Conservation (phyloP, 306 rosid species). For the Myrica gale region DNA sequence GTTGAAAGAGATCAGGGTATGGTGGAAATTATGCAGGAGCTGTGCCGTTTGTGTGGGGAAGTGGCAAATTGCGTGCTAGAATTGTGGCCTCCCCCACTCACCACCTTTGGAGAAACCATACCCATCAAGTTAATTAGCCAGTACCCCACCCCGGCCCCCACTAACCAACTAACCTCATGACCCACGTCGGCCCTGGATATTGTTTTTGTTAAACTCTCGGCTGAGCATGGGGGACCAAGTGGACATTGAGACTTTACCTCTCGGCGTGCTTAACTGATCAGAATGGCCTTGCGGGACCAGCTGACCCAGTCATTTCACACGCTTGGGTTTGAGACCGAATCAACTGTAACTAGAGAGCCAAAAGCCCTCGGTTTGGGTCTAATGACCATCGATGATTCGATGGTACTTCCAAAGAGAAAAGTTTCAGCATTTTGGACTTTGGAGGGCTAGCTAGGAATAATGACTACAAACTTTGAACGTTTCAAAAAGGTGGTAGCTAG, state of each 20-base stretch:
- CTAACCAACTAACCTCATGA: slow-evolving; percentile 2
- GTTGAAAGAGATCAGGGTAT: not conserved
- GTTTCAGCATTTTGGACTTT: no score
- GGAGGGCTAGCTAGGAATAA: no score
- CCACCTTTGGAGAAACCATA: not conserved
- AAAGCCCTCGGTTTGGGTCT: not conserved
- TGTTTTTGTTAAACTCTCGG: not conserved
- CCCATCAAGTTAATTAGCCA: not conserved
- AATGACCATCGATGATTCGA: not conserved
- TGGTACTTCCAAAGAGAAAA: no score
- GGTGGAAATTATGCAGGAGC: not conserved
- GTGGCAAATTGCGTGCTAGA: slow-evolving; percentile 25
- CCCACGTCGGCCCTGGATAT: not conserved
- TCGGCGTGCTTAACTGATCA: slow-evolving; percentile 20
- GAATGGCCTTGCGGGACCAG: slow-evolving; percentile 1
- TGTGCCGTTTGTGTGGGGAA: slow-evolving; percentile 8
- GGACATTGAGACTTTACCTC: slow-evolving; percentile 3
- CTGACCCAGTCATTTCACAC: slow-evolving; percentile 25
- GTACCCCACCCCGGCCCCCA: slow-evolving; percentile 2
- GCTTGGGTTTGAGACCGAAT: not conserved
- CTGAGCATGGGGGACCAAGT: slow-evolving; percentile 1
- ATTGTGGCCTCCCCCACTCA: slow-evolving; percentile 21
- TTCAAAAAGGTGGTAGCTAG: no score
- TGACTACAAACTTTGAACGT: no score
- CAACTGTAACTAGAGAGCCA: not conserved